Conservation (phyloP, 1,284 basidiomycete species). For the Melampsora americana region DNA sequence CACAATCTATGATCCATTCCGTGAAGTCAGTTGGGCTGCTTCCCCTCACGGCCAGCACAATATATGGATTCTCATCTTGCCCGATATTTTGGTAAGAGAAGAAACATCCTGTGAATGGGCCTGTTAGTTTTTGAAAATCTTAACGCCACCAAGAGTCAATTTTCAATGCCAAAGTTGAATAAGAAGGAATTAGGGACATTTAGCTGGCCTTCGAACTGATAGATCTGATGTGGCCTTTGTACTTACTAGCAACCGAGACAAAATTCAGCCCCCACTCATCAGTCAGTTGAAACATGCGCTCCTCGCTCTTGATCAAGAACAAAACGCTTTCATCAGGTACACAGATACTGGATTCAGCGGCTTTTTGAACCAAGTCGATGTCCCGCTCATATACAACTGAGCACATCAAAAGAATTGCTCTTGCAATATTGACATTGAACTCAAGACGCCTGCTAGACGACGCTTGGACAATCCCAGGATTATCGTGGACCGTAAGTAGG, state of each 20-base stretch:
- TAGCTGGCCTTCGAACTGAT: neutral
- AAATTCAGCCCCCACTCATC: slow-evolving; percentile 18
- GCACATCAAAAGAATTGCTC: slow-evolving; percentile 29
- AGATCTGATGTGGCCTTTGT: neutral
- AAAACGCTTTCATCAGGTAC: neutral
- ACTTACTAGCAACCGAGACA: slow-evolving; percentile 25
- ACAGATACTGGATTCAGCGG: neutral
- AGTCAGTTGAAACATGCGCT: neutral
- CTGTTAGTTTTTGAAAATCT: slow-evolving; percentile 16
- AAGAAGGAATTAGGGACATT: neutral
- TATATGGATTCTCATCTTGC: slow-evolving; percentile 12
- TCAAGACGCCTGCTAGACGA: neutral
- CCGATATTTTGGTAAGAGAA: slow-evolving; percentile 5
- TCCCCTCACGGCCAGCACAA: slow-evolving; percentile 24
- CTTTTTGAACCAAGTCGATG: neutral
- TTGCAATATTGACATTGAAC: slow-evolving; percentile 11
- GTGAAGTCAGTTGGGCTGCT: slow-evolving; percentile 1
- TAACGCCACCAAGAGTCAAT: neutral
- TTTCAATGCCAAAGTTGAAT: neutral
- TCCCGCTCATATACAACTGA: slow-evolving; percentile 23
- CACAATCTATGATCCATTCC: slow-evolving; percentile 21
- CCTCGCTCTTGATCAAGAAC: slow-evolving; percentile 16
- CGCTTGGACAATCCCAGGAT: neutral
- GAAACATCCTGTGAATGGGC: slow-evolving; percentile 23
- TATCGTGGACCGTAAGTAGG: neutral